Evolutionary conservation across 2,329 filamentous ascomycete species (phyloP).

Genomic region (Cladosporium cucumerinum): DNA sequence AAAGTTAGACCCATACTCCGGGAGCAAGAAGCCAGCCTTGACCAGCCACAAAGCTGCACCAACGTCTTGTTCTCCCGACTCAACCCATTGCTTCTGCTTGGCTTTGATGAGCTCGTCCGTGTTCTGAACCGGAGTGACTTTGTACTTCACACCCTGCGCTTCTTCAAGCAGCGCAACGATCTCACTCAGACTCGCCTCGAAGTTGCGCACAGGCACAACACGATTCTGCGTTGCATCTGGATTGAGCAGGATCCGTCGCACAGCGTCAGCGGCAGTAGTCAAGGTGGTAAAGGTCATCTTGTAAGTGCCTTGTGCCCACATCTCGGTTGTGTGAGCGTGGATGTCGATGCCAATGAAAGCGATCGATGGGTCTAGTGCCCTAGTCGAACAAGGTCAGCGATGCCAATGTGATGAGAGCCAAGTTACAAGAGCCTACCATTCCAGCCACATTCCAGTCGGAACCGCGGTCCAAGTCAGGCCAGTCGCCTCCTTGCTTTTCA

Average conservation of each 20-base stretch:
- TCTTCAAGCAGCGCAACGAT: slow-evolving; percentile 63
- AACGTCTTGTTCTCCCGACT: slow-evolving; percentile 13
- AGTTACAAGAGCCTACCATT: slow-evolving; percentile 29
- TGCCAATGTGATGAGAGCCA: slow-evolving; percentile 21
- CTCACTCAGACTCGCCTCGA: slow-evolving; percentile 59
- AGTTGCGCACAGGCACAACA: slow-evolving; percentile 60
- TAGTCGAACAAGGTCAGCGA: slow-evolving; percentile 19
- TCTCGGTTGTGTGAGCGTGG: slow-evolving; percentile 15
- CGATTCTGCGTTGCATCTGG: slow-evolving; percentile 33
- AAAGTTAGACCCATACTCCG: slow-evolving; percentile 18
- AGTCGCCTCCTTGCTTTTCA: slow-evolving; percentile 26
- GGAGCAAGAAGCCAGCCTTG: slow-evolving; percentile 20
- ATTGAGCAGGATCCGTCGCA: slow-evolving; percentile 30
- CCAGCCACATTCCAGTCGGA: slow-evolving; percentile 34
- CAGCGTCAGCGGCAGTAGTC: slow-evolving; percentile 29
- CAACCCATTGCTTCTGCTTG: slow-evolving; percentile 14
- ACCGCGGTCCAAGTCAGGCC: slow-evolving; percentile 33
- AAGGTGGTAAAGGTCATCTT: slow-evolving; percentile 31
- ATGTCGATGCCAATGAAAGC: slow-evolving; percentile 20
- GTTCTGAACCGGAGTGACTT: slow-evolving; percentile 35
- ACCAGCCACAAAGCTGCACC: slow-evolving; percentile 15
- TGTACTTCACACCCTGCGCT: slow-evolving; percentile 58
- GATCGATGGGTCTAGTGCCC: slow-evolving; percentile 16
- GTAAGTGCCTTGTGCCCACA: slow-evolving; percentile 34
- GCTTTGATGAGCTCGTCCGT: slow-evolving; percentile 15